Conservation (phyloP, 2,329 filamentous ascomycete genomes). For the Trichoderma pleuroti region DNA sequence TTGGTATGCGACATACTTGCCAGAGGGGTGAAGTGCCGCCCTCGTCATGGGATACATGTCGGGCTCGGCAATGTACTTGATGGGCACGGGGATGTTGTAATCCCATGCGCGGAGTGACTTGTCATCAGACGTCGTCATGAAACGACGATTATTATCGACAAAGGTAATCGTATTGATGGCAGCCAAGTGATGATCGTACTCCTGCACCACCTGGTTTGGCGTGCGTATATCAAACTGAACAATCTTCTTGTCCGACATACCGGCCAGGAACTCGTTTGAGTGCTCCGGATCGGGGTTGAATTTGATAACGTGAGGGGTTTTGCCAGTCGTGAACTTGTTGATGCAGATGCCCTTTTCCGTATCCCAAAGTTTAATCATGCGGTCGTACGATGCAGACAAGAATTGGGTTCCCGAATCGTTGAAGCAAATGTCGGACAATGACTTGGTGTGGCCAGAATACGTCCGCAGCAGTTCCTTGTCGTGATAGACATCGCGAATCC, state of each 20-base stretch:
- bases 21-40: constrained; percentile 76
- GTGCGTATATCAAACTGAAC: constrained; percentile 90
- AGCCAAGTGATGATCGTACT: constrained; percentile 98
- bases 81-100: constrained; percentile 95
- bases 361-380: constrained; percentile 97
- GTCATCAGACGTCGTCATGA: constrained; percentile 97
- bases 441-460: constrained; percentile 87
- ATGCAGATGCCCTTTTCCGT: constrained; percentile 90
- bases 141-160: constrained; percentile 88
- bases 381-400: constrained; percentile 87
- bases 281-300: constrained; percentile 81
- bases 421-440: constrained; percentile 86
- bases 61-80: constrained; percentile 96
- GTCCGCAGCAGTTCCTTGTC: constrained; percentile 81
- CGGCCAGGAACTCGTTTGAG: constrained; percentile 86
- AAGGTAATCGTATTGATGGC: constrained; percentile 97
- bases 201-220: constrained; percentile 76
- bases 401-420: constrained; percentile 79
- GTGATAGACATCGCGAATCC: constrained; percentile 94
- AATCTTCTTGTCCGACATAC: constrained; percentile 99
- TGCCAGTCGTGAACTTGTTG: constrained; percentile 85
- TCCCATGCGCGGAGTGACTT: constrained; percentile 96
- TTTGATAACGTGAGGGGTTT: constrained; percentile 89
- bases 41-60: constrained; percentile 97
- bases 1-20: constrained; percentile 94